These are phyloP conservation scores for Sophora flavescens DNA, from an alignment of 306 rosid genomes.

Conservation along the genomic window DNA sequence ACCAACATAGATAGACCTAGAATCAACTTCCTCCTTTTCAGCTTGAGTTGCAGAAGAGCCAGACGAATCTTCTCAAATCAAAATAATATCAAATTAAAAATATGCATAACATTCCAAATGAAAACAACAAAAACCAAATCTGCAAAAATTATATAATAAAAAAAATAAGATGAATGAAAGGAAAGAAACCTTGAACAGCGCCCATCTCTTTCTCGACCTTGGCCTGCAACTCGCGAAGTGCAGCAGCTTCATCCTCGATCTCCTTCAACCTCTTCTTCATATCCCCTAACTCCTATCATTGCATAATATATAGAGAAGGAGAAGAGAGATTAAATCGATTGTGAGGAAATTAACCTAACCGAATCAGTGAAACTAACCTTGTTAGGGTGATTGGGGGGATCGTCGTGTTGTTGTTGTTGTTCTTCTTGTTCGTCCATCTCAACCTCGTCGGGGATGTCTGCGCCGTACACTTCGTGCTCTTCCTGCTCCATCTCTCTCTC, in stretches of 20 bases:
- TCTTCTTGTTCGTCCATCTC: slow-evolving; percentile 50
- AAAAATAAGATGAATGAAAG: too few species aligned
- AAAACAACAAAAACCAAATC: background rate
- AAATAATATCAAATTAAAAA: background rate
- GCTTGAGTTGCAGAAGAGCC: slow-evolving; percentile 84
- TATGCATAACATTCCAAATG: background rate
- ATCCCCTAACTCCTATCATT: slow-evolving; percentile 87
- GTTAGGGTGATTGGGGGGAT: slow-evolving; percentile 36
- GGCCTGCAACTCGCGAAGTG: slow-evolving; percentile 99
- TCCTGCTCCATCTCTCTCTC: slow-evolving; percentile 47
- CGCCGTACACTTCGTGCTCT: slow-evolving; percentile 59
- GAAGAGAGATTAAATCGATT: background rate
- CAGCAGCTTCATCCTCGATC: slow-evolving; percentile 96
- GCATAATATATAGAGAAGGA: background rate
- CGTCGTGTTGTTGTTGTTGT: background rate
- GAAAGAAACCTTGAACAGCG: slow-evolving; percentile 66
- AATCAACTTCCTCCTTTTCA: slow-evolving; percentile 99
- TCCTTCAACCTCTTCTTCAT: slow-evolving; percentile 98
- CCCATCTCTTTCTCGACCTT: slow-evolving; percentile 99
- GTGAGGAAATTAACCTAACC: too few species aligned
- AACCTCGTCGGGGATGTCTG: slow-evolving; percentile 56
- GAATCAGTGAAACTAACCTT: slow-evolving; percentile 39
- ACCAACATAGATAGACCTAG: slow-evolving; percentile 97
- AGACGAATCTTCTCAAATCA: slow-evolving; percentile 68
- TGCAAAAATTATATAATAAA: background rate